phyloP scores from a whole-genome alignment of 768 basidiomycete genomes.

The Tephrocybe rancida region DNA sequence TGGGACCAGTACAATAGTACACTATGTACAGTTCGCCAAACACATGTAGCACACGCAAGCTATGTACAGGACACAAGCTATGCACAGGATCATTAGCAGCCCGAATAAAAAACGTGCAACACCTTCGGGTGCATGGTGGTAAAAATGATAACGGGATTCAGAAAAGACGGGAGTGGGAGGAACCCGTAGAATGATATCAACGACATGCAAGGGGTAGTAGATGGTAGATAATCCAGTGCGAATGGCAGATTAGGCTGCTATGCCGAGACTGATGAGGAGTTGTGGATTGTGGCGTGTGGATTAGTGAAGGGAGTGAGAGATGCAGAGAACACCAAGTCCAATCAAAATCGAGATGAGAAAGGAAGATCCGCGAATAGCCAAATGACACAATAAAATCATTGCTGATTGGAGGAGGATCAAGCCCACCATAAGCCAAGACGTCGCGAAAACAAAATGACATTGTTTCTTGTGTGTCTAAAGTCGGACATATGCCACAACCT shows the following conservation, averaged over 20 bases:
- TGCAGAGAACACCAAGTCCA: not conserved
- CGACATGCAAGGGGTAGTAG: constrained; percentile 2
- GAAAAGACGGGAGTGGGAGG: not conserved
- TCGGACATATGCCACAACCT: too few relatives aligned
- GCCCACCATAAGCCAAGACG: too few relatives aligned
- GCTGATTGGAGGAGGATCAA: too few relatives aligned
- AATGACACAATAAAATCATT: not conserved
- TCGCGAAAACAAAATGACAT: too few relatives aligned
- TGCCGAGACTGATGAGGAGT: not conserved
- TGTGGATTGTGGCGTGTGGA: not conserved
- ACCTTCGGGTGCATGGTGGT: not conserved
- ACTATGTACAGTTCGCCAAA: not conserved
- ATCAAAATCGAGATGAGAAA: not conserved
- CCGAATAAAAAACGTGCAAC: not conserved
- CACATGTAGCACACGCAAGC: constrained; percentile 2
- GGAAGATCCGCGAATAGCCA: not conserved
- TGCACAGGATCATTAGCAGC: constrained; percentile 5
- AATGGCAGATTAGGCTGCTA: not conserved
- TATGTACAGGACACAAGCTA: too few relatives aligned
- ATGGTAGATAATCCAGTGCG: not conserved
- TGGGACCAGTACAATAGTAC: not conserved
- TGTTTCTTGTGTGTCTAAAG: too few relatives aligned
- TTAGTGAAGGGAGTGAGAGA: not conserved
- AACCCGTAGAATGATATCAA: not conserved
- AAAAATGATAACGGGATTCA: not conserved